phyloP scores from a whole-genome alignment of 495 filamentous ascomycete genomes.

The Parachaetomium inaequale region DNA sequence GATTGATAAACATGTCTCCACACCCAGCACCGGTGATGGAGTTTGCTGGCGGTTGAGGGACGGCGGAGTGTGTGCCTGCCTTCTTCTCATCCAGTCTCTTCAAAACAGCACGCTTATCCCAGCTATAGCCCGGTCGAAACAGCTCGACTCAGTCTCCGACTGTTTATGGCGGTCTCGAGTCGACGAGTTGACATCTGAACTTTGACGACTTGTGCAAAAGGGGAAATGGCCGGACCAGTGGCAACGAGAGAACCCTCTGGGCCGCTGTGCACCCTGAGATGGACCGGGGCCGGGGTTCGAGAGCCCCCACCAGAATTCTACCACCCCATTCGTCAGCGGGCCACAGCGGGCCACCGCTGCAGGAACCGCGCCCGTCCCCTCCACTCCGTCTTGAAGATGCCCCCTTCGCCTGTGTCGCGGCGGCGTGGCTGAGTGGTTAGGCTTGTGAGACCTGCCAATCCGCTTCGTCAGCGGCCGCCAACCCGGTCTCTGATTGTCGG shows the following conservation, averaged over 20 bases:
- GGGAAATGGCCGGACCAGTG: not conserved
- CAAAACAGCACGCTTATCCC: no score
- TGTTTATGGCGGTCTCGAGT: no score
- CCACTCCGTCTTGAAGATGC: not conserved
- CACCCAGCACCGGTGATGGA: not conserved
- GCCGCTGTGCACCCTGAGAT: not conserved
- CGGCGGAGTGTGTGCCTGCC: no score
- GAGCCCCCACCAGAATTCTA: not conserved
- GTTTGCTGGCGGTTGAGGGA: not conserved
- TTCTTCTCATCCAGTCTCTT: no score
- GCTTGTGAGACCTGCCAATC: not conserved
- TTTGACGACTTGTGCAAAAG: no score
- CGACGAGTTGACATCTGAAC: no score
- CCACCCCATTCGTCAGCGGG: constrained; percentile 1
- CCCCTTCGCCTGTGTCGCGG: not conserved
- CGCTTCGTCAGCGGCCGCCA: constrained; percentile 12
- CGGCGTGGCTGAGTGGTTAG: constrained; percentile 7
- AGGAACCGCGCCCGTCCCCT: constrained; percentile 1
- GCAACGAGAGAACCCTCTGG: not conserved
- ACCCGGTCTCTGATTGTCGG: not conserved
- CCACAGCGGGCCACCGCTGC: not conserved
- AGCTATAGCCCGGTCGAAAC: no score
- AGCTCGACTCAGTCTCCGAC: no score
- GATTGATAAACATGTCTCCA: constrained; percentile 20
- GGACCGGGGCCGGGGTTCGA: no score